Percentiles rank a stretch among this genome's conserved stretches.
Conservation (phyloP, 306 rosid species). For the Prunus persica region DNA sequence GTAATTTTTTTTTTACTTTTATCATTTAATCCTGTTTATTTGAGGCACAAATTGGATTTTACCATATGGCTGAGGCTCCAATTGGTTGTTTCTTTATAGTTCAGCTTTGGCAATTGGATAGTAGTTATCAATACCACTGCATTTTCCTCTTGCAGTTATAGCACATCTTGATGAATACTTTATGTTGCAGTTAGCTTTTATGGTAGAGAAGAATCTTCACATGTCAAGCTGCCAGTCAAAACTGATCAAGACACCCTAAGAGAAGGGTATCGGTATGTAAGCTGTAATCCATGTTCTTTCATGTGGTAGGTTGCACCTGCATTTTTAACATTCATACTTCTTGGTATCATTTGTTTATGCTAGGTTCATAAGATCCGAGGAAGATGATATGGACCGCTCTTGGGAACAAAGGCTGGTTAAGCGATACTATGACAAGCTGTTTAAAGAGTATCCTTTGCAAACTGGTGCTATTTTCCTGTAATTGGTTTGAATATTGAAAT, state of each 20-base stretch:
- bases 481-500: background rate
- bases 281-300: conserved; percentile 7
- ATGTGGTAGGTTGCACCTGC: background rate
- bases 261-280: conserved; percentile 77
- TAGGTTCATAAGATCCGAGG: conserved; percentile 91
- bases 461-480: background rate
- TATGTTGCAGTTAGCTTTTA: conserved; percentile 62
- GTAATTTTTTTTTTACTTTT: background rate
- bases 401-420: conserved; percentile 99
- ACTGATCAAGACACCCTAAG: conserved; percentile 89
- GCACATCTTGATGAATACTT: background rate
- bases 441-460: conserved; percentile 89
- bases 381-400: conserved; percentile 85
- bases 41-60: background rate
- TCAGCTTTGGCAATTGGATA: background rate
- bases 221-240: conserved; percentile 62
- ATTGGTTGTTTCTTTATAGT: background rate
- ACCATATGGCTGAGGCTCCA: background rate
- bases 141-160: conserved; percentile 1
- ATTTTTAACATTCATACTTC: background rate
- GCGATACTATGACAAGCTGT: conserved; percentile 88
- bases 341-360: background rate
- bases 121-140: background rate
- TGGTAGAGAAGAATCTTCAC: conserved; percentile 54
- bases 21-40: background rate